A percentile compares a stretch with the other conserved stretches of the same genome.
These are phyloP conservation scores for Cornus suecica DNA, from an alignment of 148 eudicot species.

Conservation along the genomic window DNA sequence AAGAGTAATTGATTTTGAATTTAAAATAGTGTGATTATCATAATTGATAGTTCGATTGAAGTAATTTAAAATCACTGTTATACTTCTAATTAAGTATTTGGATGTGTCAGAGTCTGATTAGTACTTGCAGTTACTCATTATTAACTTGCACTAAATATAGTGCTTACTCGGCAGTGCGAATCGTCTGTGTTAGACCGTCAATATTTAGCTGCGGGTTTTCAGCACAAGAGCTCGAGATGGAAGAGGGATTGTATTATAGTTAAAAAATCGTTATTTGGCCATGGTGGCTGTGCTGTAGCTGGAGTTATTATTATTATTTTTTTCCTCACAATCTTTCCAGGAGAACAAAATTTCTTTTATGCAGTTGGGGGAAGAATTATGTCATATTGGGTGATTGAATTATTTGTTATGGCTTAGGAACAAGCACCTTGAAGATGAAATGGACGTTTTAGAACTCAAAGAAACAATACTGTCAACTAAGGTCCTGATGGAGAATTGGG, in stretches of 20 bases:
- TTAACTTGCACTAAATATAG: not conserved
- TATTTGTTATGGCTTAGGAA: not conserved
- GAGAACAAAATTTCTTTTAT: no score
- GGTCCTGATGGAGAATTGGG: no score
- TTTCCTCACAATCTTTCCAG: no score
- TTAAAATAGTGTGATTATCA: no score
- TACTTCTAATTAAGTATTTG: not conserved
- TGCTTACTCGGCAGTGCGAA: not conserved
- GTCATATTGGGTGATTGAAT: not conserved
- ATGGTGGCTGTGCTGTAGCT: not conserved
- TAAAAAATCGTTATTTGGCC: not conserved
- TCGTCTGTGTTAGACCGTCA: no score
- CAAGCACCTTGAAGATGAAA: not conserved
- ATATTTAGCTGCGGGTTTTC: no score
- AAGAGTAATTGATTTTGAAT: not conserved
- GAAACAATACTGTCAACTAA: not conserved
- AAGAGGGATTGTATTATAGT: not conserved
- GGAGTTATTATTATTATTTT: not conserved
- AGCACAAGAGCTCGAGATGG: no score
- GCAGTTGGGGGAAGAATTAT: not conserved
- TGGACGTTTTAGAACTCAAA: not conserved
- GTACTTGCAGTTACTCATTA: not conserved
- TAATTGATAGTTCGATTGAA: no score
- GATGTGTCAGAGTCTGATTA: not conserved
- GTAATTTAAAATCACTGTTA: not conserved